Evolutionary conservation across 108 stramenopile genomes (phyloP).

Genomic region (Cylindrotheca closterium): DNA sequence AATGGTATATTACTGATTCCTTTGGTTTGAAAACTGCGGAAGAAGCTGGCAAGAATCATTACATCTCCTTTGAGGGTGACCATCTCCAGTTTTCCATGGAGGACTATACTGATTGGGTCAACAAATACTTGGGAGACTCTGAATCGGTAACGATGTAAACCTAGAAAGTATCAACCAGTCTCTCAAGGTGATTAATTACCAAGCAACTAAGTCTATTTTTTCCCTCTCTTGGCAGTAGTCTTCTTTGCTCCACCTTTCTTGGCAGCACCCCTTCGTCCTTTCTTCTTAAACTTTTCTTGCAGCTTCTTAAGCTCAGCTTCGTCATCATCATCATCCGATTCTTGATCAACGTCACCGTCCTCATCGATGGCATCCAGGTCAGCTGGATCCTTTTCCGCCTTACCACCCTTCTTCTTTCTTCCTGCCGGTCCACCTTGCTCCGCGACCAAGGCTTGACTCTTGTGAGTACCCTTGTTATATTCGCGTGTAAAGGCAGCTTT

Average conservation of each 20-base stretch:
- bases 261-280: constrained; percentile 7
- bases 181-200: neutral
- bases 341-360: constrained; percentile 41
- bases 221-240: constrained; percentile 11
- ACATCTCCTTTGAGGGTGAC: constrained; percentile 57
- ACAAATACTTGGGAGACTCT: constrained; percentile 38
- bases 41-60: constrained; percentile 60
- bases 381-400: constrained; percentile 33
- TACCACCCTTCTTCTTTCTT: constrained; percentile 31
- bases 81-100: constrained; percentile 61
- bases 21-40: constrained; percentile 71
- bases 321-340: constrained; percentile 39
- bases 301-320: constrained; percentile 41
- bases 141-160: neutral
- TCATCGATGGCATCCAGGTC: constrained; percentile 65
- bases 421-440: constrained; percentile 60
- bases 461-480: constrained; percentile 81
- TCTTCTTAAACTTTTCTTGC: constrained; percentile 42
- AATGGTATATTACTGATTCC: constrained; percentile 63
- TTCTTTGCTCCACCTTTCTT: constrained; percentile 20
- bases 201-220: too few species aligned
- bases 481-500: constrained; percentile 85
- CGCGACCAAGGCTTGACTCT: constrained; percentile 78
- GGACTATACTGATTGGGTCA: constrained; percentile 57
- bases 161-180: neutral